Base-by-base conservation (phyloP, 441 rosid species). In the Pelargonium exstipulatum region DNA sequence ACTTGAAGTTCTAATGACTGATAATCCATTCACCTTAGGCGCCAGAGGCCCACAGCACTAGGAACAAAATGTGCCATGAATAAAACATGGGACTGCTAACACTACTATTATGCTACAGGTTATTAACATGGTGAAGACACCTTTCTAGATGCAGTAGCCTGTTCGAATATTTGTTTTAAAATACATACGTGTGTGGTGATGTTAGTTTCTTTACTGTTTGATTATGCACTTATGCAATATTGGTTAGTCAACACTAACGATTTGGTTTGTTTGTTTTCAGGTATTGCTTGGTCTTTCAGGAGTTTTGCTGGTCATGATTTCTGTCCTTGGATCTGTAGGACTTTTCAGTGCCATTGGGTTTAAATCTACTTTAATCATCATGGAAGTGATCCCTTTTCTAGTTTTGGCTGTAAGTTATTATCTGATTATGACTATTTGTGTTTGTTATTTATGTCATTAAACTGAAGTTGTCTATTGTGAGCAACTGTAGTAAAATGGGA, bases 301-400 rank as follows among this genome's bases (percentile, higher is more conserved):
- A 22, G 94, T 88, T 74, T 69, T 88, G 72, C 86, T 88, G 43
- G 94, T 88, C 80, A 71, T 88, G 89, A 87, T 88, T 66, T 86
- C 91, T 78, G 90, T 88, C 43, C 88, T 88, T 72, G 94, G 90
- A 74, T 83, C 94, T 60, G 87, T 83, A 78, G 94, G 94, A 66
- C 43, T 88, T 74, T 88, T 88, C 82, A 88, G 94, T 63, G 85
- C 81, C 65, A 65, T 88, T 67, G 91, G 94, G 77, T 75, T 88
- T 63, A 86, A 83, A 78, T 86, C 94, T 62, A 88, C 94, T 55
- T 81, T 88, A 69, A 86, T 88, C 75, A 88, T 88, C 76, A 88
- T 88, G 91, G 94, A 88, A 85, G 94, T 88, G 83, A 88, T 88
- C 74, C 94, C 94, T 69, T 88, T 88, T 73, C 79, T 88, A 70